A percentile compares a stretch with the other conserved stretches of the same genome.
Evolutionary conservation across 805 yeast species (phyloP).

Genomic region (Kuraishia piskuri): DNA sequence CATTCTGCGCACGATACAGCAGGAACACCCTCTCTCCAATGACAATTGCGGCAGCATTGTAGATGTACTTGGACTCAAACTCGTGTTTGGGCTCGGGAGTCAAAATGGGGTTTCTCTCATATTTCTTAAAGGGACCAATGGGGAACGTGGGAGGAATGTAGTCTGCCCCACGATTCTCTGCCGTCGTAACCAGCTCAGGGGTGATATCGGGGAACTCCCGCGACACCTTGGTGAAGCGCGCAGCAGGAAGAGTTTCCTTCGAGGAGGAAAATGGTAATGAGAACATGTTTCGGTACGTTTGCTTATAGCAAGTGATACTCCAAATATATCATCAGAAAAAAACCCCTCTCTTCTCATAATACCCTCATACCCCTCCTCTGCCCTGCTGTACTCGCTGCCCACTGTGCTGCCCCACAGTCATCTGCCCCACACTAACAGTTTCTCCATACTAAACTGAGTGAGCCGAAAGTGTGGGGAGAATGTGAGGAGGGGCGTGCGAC

Average conservation of each 20-base stretch:
- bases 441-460: too few relatives aligned
- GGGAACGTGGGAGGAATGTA: conserved; percentile 1
- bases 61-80: neutral
- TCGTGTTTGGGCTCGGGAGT: neutral
- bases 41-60: conserved; percentile 1
- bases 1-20: conserved; percentile 1
- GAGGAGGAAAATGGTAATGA: neutral
- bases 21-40: neutral
- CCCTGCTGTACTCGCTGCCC: too few relatives aligned
- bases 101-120: conserved; percentile 1
- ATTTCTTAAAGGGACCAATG: conserved; percentile 1
- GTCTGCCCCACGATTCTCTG: neutral
- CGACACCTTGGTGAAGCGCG: neutral
- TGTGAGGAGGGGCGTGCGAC: too few relatives aligned
- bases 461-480: too few relatives aligned
- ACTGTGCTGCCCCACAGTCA: too few relatives aligned
- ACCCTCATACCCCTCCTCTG: too few relatives aligned
- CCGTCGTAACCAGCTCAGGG: neutral
- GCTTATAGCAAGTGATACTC: too few relatives aligned
- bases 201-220: neutral
- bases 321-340: too few relatives aligned
- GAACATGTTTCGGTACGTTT: neutral
- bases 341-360: too few relatives aligned
- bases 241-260: neutral
- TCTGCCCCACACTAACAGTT: too few relatives aligned